Base-by-base conservation (phyloP, 2,329 filamentous ascomycete genomes). In the Xylariaceae sp. region DNA sequence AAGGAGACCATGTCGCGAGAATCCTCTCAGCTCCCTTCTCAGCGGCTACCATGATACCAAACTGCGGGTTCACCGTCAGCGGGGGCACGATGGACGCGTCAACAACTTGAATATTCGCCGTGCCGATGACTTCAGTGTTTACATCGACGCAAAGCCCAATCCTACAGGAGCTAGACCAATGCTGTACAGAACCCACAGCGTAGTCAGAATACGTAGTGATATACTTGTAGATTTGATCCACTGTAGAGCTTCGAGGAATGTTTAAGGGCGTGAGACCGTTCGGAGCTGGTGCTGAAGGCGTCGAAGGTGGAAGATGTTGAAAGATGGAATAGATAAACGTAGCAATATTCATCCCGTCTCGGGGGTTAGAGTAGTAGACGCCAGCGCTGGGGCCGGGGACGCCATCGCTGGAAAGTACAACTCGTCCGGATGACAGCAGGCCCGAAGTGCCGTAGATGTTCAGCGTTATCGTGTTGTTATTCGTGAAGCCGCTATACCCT, bases 391-490 rank as follows among this genome's bases (percentile, higher is more conserved):
- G 74, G 2, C 75, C 73, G 0, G 80, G 76, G 4, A 75, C 69
- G 60, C 28, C 56, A 26, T 80, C 77, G 12, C 63, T 46, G 2
- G 70, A 66, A 0, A 83, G 73, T 6, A 74, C 65, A 3, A 83
- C 80, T 4, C 73, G 72, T 1, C 81, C 80, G 1, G 74, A 68
- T 2, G 82, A 84, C 5, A 75, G 74, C 19, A 84, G 72, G 1
- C 82, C 82, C 0, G 81, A 83, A 0, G 82, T 85, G 7, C 82
- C 82, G 70, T 85, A 85, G 4, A 85, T 69, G 66, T 85, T 85
- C 17, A 85, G 73, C 0, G 81, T 84, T 48, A 85, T 79, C 57
- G 79, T 82, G 56, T 79, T 73, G 48, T 74, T 73, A 29, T 67
- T 64, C 1, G 56, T 75, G 63, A 69, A 79, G 7, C 71, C 77